phyloP scores from a whole-genome alignment of 2,329 filamentous ascomycete genomes.

The Scolecobasidium constrictum region DNA sequence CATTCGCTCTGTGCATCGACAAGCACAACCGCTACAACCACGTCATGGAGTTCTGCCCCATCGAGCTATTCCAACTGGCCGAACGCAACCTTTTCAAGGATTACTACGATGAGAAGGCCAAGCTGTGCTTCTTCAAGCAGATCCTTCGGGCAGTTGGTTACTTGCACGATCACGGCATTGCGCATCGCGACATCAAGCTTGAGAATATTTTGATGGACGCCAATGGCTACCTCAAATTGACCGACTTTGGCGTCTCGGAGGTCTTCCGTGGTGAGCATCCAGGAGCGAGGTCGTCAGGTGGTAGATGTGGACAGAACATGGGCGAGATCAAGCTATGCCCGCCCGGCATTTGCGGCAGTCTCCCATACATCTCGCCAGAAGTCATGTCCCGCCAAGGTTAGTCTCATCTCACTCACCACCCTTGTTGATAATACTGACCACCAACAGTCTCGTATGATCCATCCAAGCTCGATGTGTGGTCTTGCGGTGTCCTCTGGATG shows the following conservation, averaged over 20 bases:
- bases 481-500: slow-evolving; percentile 72
- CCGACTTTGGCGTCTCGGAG: slow-evolving; percentile 83
- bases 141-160: slow-evolving; percentile 73
- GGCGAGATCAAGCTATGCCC: slow-evolving; percentile 58
- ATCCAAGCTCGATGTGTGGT: slow-evolving; percentile 75
- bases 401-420: too few species aligned
- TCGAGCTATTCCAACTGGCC: slow-evolving; percentile 68
- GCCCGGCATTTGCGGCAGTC: slow-evolving; percentile 73
- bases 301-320: slow-evolving; percentile 65
- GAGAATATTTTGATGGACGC: slow-evolving; percentile 75
- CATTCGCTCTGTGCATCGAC: slow-evolving; percentile 58
- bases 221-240: slow-evolving; percentile 77
- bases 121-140: slow-evolving; percentile 82
- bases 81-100: slow-evolving; percentile 42
- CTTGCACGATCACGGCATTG: slow-evolving; percentile 72
- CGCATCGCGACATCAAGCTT: slow-evolving; percentile 82
- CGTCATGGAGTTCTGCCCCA: slow-evolving; percentile 86
- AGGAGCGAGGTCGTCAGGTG: slow-evolving; percentile 60
- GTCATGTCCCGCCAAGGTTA: slow-evolving; percentile 56
- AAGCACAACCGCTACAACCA: slow-evolving; percentile 73
- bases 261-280: slow-evolving; percentile 77
- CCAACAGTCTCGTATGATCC: slow-evolving; percentile 52
- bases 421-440: too few species aligned
- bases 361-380: slow-evolving; percentile 81
- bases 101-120: slow-evolving; percentile 53